Conservation (phyloP, 2,329 filamentous ascomycete genomes). For the Fusarium palustre region DNA sequence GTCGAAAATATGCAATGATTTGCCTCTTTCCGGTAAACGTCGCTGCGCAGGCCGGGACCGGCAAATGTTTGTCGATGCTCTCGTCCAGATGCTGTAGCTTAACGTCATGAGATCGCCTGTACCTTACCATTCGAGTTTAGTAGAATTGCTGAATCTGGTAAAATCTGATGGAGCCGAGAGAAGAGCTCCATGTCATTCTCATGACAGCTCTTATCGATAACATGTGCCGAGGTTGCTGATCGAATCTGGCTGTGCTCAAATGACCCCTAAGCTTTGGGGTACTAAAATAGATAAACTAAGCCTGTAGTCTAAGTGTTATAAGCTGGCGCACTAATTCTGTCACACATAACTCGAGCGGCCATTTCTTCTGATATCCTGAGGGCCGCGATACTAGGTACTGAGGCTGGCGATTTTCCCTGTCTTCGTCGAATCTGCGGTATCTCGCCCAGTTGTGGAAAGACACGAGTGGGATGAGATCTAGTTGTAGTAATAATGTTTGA, state of each 20-base stretch:
- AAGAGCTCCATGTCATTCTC: background rate
- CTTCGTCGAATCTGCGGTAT: too few relatives aligned
- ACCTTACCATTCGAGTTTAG: constrained; percentile 34
- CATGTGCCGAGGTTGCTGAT: background rate
- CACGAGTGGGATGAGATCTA: too few relatives aligned
- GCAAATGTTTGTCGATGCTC: constrained; percentile 15
- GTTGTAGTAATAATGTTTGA: too few relatives aligned
- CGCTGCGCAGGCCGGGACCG: constrained; percentile 14
- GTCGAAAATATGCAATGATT: constrained; percentile 11
- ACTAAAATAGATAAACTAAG: too few relatives aligned
- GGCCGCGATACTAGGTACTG: too few relatives aligned
- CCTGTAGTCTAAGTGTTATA: too few relatives aligned
- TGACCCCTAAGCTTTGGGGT: too few relatives aligned
- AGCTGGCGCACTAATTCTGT: too few relatives aligned
- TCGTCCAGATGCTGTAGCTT: constrained; percentile 2
- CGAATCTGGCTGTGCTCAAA: background rate
- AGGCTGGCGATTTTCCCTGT: too few relatives aligned
- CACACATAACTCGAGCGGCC: too few relatives aligned
- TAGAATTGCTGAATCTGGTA: background rate
- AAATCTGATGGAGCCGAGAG: constrained; percentile 7
- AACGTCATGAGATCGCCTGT: constrained; percentile 26
- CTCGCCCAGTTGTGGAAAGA: too few relatives aligned
- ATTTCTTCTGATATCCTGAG: too few relatives aligned
- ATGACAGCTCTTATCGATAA: constrained; percentile 37
- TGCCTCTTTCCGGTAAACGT: constrained; percentile 37